These are phyloP conservation scores for Penicillium sp. DNA, from an alignment of 2,329 filamentous ascomycete genomes.

Conservation along the genomic window DNA sequence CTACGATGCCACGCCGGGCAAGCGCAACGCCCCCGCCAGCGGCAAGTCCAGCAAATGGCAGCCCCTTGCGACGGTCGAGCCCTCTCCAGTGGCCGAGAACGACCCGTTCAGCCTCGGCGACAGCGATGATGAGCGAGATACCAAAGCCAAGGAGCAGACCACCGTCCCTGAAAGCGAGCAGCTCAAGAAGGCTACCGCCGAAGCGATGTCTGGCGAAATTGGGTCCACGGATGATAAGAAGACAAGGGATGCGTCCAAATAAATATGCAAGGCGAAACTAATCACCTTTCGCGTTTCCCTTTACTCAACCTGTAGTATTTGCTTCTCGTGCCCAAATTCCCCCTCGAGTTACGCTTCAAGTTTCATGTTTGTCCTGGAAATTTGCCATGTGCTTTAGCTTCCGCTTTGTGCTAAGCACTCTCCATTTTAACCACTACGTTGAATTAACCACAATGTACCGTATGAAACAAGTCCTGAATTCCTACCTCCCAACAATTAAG, in stretches of 20 bases:
- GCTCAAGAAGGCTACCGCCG: constrained; percentile 63
- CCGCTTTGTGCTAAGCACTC: too few relatives aligned
- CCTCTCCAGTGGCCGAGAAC: constrained; percentile 81
- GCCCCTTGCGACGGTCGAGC: constrained; percentile 81
- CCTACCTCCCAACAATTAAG: constrained; percentile 7
- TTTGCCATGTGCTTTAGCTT: not conserved
- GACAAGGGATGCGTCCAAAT: constrained; percentile 30
- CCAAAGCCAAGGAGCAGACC: constrained; percentile 65
- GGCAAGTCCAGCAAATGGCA: constrained; percentile 94
- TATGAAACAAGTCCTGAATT: constrained; percentile 1
- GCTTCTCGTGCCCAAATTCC: constrained; percentile 11
- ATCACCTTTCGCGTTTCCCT: not conserved
- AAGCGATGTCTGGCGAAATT: constrained; percentile 48
- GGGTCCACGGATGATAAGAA: constrained; percentile 30
- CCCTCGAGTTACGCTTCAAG: not conserved
- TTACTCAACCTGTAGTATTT: not conserved
- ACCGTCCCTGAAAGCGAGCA: constrained; percentile 57
- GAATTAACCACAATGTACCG: not conserved
- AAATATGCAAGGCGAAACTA: constrained; percentile 5
- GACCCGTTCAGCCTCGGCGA: constrained; percentile 97
- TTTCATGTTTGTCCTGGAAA: not conserved
- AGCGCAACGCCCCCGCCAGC: constrained; percentile 54
- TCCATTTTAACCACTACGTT: not conserved
- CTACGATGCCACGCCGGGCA: constrained; percentile 62
- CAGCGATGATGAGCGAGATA: constrained; percentile 86